Conservation (phyloP, 75 land plant genomes). For the Cunninghamia lanceolata region DNA sequence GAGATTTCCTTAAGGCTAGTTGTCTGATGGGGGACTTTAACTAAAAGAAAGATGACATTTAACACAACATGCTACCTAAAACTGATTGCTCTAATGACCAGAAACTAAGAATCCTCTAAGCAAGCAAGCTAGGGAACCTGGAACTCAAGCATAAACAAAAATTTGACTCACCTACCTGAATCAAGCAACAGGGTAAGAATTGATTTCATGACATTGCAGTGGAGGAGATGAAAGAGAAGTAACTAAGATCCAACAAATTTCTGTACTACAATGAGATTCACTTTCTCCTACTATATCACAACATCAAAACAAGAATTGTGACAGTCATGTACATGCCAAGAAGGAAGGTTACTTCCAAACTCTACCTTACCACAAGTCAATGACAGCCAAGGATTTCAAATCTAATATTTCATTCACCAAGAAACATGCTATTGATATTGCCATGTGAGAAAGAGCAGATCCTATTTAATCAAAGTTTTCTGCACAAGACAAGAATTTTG, state of each 20-base stretch:
- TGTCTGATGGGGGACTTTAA: neutral
- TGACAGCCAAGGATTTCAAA: neutral
- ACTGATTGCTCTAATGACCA: neutral
- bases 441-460: neutral
- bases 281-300: neutral
- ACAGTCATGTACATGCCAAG: neutral
- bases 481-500: neutral
- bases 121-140: neutral
- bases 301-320: neutral
- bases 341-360: neutral
- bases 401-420: neutral
- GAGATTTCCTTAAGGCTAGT: neutral
- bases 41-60: neutral
- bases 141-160: neutral
- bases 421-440: neutral
- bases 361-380: neutral
- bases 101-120: neutral
- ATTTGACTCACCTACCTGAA: neutral
- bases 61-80: neutral
- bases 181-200: neutral
- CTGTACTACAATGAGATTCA: neutral
- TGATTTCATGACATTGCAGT: neutral
- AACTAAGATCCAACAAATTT: neutral
- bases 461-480: neutral
- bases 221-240: neutral